A percentile compares a stretch with the other conserved stretches of the same genome.
These are phyloP conservation scores for Saussurea involucrata DNA, from an alignment of 129 eudicot species.

Conservation along the genomic window DNA sequence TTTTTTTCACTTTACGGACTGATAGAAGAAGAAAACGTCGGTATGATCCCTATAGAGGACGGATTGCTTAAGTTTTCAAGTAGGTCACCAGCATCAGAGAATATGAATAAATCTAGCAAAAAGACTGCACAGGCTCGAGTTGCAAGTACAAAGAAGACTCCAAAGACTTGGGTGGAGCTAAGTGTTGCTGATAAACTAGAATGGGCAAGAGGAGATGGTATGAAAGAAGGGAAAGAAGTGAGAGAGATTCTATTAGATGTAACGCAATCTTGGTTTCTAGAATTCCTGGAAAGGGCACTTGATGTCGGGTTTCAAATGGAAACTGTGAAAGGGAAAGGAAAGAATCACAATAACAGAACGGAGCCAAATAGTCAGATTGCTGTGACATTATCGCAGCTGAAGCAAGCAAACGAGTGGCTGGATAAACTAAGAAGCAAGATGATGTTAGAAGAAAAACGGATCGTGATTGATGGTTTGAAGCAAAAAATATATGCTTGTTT, in stretches of 20 bases:
- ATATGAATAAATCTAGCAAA: slow-evolving; percentile 30
- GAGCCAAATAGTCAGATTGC: slow-evolving; percentile 71
- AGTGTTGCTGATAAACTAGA: slow-evolving; percentile 47
- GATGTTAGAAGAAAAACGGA: slow-evolving; percentile 31
- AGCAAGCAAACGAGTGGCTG: slow-evolving; percentile 81
- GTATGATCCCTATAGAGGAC: slow-evolving; percentile 33
- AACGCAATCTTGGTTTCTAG: slow-evolving; percentile 70
- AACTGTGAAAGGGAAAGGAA: slow-evolving; percentile 40
- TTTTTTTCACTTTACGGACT: slow-evolving; percentile 67
- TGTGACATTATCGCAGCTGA: slow-evolving; percentile 61
- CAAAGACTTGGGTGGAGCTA: slow-evolving; percentile 43
- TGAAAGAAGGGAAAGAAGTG: slow-evolving; percentile 42
- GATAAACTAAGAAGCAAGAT: slow-evolving; percentile 45
- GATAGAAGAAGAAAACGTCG: slow-evolving; percentile 49
- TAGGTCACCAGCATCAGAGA: slow-evolving; percentile 34
- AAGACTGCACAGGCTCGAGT: slow-evolving; percentile 26
- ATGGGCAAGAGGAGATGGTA: slow-evolving; percentile 82
- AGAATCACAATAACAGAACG: slow-evolving; percentile 13
- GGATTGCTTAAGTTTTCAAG: slow-evolving; percentile 16
- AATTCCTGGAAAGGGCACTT: slow-evolving; percentile 63
- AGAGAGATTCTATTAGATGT: slow-evolving; percentile 46
- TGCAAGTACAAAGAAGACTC: slow-evolving; percentile 25
- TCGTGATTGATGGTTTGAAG: slow-evolving; percentile 54
- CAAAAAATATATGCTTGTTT: slow-evolving; percentile 74
- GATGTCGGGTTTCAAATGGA: slow-evolving; percentile 57